Base-by-base conservation (phyloP, 805 yeast genomes). In the Nakazawaea wyomingensis region DNA sequence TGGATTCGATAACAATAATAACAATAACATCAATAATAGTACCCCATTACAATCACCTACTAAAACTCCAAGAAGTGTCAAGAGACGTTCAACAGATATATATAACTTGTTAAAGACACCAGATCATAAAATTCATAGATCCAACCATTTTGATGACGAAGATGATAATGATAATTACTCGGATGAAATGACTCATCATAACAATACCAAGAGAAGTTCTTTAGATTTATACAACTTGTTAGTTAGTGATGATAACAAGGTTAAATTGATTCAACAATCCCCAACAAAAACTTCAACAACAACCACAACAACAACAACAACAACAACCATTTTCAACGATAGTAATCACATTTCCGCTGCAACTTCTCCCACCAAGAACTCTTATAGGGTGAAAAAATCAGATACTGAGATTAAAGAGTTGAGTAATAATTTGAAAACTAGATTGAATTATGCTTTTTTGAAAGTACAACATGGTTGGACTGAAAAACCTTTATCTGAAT, bases 71-170 rank as follows among this genome's bases (percentile, higher is more conserved):
- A 62, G 65, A 3, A 54, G 59, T 20, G 43, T 30, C 5, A 62
- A 60, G 43, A 48, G 67, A 17, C 53, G 54, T 17, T 55, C 60
- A 32, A 57, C 60, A 2, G 69, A 64, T 47, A 61, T 64, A 32
- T 64, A 64, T 48, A 49, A 58, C 24, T 50, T 64, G 16, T 48
- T 64, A 17, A 62, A 60, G 47, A 60, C 68, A 3, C 69, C 69
- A 4, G 67, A 62, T 19, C 26, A 53, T 41, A 26, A 39, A 17
- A 6, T 29, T 11, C 33, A 24, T 20, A 24, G 31, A 17, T 10
- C 17, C 29, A 26, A 29, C 10, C 16, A 30, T 18, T 3, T 7
- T 8, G 27, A 33, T 9, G 29, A 13, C n/a, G 37, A 36, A 11
- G 38, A 32, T 4, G 20, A 29, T 21, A 24, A 34, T 18, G 39